A percentile compares a stretch with the other conserved stretches of the same genome.
Conservation (phyloP, 2,329 filamentous ascomycete species). For the Aspergillus brunneoviolaceus region DNA sequence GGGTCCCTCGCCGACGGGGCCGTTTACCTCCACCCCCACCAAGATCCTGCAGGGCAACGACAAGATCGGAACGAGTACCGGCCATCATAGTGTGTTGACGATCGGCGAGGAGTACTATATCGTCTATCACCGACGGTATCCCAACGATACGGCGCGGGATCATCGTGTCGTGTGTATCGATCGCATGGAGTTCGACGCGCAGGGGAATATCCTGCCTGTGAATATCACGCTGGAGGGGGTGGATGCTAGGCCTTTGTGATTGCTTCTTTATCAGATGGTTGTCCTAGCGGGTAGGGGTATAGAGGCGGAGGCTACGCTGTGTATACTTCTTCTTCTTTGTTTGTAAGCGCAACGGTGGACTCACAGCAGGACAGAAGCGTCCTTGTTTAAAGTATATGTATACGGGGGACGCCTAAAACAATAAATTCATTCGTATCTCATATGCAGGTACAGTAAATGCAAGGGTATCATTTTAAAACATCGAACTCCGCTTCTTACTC, state of each 20-base stretch:
- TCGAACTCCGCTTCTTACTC: constrained; percentile 48
- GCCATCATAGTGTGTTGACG: constrained; percentile 45
- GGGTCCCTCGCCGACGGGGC: constrained; percentile 41
- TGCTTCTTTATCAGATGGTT: background rate
- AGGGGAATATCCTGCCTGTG: constrained; percentile 46
- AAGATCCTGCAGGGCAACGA: constrained; percentile 38
- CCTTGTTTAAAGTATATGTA: no score
- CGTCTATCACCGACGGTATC: constrained; percentile 48
- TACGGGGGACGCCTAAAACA: background rate
- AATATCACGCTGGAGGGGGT: constrained; percentile 39
- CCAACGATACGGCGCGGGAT: constrained; percentile 47
- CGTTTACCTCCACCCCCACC: constrained; percentile 40
- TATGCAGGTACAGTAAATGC: background rate
- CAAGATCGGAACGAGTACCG: constrained; percentile 35
- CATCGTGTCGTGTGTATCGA: constrained; percentile 52
- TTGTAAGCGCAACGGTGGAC: no score
- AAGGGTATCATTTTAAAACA: constrained; percentile 36
- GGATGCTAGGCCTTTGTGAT: constrained; percentile 17
- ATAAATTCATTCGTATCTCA: background rate
- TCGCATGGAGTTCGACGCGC: constrained; percentile 48
- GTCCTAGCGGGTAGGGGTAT: no score
- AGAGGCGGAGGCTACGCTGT: background rate
- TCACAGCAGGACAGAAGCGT: no score
- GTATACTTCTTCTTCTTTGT: background rate
- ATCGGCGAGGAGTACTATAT: constrained; percentile 46